Evolutionary conservation across 2,329 filamentous ascomycete genomes (phyloP).

Genomic region (Fusarium xyrophilum): DNA sequence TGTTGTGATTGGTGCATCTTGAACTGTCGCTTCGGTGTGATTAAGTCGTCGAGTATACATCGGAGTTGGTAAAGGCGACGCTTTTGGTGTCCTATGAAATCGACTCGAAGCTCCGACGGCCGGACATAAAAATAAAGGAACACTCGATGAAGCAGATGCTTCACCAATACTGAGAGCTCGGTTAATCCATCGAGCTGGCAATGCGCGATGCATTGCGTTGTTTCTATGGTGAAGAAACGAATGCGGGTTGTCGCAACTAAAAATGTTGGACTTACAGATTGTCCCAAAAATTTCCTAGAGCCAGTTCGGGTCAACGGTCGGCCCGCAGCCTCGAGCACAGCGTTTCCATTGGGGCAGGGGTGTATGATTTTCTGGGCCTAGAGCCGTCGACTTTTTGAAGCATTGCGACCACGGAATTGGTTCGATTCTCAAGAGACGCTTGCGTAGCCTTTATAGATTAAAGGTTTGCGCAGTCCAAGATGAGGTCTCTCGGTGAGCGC

Average conservation of each 20-base stretch:
- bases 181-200: slow-evolving; percentile 53
- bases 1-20: not conserved
- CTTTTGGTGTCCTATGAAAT: slow-evolving; percentile 13
- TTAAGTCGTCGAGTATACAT: slow-evolving; percentile 38
- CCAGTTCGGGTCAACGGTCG: slow-evolving; percentile 41
- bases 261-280: slow-evolving; percentile 20
- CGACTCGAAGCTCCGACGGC: slow-evolving; percentile 44
- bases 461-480: slow-evolving; percentile 38
- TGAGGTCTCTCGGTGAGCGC: slow-evolving; percentile 66
- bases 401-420: slow-evolving; percentile 24
- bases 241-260: slow-evolving; percentile 7
- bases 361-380: slow-evolving; percentile 41
- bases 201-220: slow-evolving; percentile 53
- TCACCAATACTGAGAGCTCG: slow-evolving; percentile 54
- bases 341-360: slow-evolving; percentile 21
- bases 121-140: slow-evolving; percentile 59
- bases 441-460: slow-evolving; percentile 27
- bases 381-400: slow-evolving; percentile 40
- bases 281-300: slow-evolving; percentile 37
- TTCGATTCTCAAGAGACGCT: slow-evolving; percentile 17
- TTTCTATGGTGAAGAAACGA: not conserved
- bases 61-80: slow-evolving; percentile 13
- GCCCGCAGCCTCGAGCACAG: slow-evolving; percentile 34
- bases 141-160: slow-evolving; percentile 45
- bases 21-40: slow-evolving; percentile 38